Base-by-base conservation (phyloP, 2,329 filamentous ascomycete genomes). In the Paecilomyces fulvus region DNA sequence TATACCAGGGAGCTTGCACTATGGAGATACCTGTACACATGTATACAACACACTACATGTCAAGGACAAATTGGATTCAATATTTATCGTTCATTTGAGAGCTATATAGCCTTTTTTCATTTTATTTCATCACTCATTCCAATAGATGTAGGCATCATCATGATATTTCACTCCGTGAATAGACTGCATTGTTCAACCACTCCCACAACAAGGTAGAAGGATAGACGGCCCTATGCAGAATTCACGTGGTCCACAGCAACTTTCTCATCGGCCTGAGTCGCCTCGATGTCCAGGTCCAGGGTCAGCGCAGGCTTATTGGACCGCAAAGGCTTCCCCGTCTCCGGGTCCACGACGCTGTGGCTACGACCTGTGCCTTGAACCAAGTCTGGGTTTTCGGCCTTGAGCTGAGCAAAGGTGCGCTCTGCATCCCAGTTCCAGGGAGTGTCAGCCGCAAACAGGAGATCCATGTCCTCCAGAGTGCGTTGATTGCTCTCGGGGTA, bases 401-500 rank as follows among this genome's bases (percentile, higher is more conserved):
- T 85, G 52, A 87, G 73, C n/a, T 75, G 75, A 3, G 76, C 78
- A 70, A 87, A 88, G 30, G 80, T 84, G 64, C 75, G 78, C 71
- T 88, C 85, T 0, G 85, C 86, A 53, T 88, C 84, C 87, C 87
- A 90, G 1, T 80, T 80, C 84, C 84, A 90, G 3, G 83, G 82
- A 0, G 79, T 84, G 17, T 84, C 77, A 0, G 83, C 80, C 0
- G 86, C 84, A 62, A 91, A 90, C 0, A 90, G 71, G 0, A 90
- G 71, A 59, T 91, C 84, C 76, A 90, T 90, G 65, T 90, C 87
- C 64, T 90, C 88, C 0, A 90, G 75, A 0, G 86, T 90, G 0
- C 87, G 80, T 67, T 88, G 84, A 65, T 86, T 89, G 2, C 83
- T 88, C 67, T 90, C 88, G 0, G 87, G 88, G 56, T 89, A 90